Conservation (phyloP, 208 protist genomes). For the Leishmania tarentolae region DNA sequence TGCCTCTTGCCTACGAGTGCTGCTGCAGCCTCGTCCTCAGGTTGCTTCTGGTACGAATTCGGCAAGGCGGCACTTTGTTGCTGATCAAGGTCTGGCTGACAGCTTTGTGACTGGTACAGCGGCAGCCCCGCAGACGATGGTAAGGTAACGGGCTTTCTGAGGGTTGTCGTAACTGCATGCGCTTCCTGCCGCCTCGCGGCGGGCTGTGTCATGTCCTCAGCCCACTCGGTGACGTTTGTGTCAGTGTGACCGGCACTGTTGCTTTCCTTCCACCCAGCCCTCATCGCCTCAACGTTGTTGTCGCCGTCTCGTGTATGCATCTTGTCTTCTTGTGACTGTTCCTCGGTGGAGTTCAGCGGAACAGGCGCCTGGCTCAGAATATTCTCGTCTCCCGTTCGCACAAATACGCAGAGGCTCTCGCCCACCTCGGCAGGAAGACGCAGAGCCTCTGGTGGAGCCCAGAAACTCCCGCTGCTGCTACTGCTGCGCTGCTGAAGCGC, state of each 20-base stretch:
- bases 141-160: not conserved
- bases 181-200: not conserved
- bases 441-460: conserved; percentile 39
- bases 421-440: conserved; percentile 34
- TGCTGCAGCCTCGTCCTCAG: not conserved
- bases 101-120: not conserved
- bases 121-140: not conserved
- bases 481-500: not conserved
- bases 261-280: not conserved
- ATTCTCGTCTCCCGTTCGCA: conserved; percentile 29
- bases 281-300: not conserved
- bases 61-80: not conserved
- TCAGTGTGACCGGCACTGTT: not conserved
- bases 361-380: conserved; percentile 8
- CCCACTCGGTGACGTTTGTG: not conserved
- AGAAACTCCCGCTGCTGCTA: not conserved
- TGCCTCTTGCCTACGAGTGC: not conserved
- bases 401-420: conserved; percentile 24
- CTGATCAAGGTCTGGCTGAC: not conserved
- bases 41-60: not conserved
- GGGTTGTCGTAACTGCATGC: not conserved
- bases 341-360: not conserved
- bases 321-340: not conserved
- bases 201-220: not conserved
- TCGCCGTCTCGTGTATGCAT: not conserved